phyloP scores from a whole-genome alignment of 441 rosid species.

The Adansonia madagascariensis region DNA sequence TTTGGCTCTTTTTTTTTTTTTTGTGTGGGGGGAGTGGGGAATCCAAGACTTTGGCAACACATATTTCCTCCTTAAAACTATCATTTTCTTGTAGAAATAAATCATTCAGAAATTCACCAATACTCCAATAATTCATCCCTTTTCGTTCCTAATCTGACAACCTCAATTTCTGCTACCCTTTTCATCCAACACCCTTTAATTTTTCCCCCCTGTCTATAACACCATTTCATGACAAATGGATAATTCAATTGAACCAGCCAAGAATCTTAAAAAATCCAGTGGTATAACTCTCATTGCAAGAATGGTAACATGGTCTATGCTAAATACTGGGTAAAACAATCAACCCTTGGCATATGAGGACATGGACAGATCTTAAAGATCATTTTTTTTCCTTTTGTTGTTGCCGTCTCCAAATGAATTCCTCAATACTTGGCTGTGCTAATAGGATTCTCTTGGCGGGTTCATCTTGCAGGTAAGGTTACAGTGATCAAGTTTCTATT shows the following conservation, averaged over 20 bases:
- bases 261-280: background rate
- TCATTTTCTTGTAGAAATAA: too few relatives aligned
- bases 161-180: constrained; percentile 17
- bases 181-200: background rate
- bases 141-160: background rate
- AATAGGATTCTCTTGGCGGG: constrained; percentile 1
- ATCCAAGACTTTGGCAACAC: background rate
- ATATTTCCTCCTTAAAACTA: too few relatives aligned
- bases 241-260: background rate
- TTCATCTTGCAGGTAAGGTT: background rate
- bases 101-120: background rate
- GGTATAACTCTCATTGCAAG: background rate
- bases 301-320: background rate
- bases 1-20: background rate
- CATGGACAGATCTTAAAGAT: constrained; percentile 16
- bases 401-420: background rate
- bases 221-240: background rate
- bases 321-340: background rate
- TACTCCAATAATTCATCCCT: background rate
- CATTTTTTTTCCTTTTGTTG: too few relatives aligned
- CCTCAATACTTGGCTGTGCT: background rate
- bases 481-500: background rate
- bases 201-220: background rate
- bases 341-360: background rate
- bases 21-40: background rate